Conservation (phyloP, 2,329 filamentous ascomycete genomes). For the Penicillium palitans region DNA sequence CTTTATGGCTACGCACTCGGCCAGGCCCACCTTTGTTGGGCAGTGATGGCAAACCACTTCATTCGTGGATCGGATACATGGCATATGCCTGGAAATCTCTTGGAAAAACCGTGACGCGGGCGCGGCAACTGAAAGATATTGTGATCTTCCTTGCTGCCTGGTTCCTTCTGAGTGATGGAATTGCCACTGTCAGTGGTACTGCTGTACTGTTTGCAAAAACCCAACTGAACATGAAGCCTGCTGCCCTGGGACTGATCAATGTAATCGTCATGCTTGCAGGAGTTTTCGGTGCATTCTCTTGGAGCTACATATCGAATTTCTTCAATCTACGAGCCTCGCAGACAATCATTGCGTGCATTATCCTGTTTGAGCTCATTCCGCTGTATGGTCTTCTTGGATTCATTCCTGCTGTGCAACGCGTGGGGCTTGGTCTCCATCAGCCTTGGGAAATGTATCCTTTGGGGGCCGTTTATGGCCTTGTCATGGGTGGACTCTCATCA, state of each 20-base stretch:
- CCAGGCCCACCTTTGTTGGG: constrained; percentile 75
- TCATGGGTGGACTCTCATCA: constrained; percentile 85
- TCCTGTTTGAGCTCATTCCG: constrained; percentile 87
- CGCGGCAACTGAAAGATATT: constrained; percentile 73
- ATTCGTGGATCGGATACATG: constrained; percentile 70
- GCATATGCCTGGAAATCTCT: constrained; percentile 83
- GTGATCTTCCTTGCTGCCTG: constrained; percentile 84
- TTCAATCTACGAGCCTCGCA: constrained; percentile 74
- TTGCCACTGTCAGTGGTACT: constrained; percentile 91
- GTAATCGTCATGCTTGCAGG: constrained; percentile 85
- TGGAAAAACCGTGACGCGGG: constrained; percentile 74
- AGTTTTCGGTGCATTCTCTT: constrained; percentile 84
- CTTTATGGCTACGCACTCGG: constrained; percentile 80
- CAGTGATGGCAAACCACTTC: constrained; percentile 36
- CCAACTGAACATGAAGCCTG: constrained; percentile 82
- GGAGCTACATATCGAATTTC: constrained; percentile 73
- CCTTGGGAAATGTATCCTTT: constrained; percentile 97
- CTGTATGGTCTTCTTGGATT: constrained; percentile 88
- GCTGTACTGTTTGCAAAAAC: constrained; percentile 97
- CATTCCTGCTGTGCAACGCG: constrained; percentile 71
- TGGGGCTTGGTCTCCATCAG: constrained; percentile 85
- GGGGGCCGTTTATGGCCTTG: constrained; percentile 86
- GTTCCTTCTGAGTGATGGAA: constrained; percentile 92
- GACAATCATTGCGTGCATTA: constrained; percentile 89
- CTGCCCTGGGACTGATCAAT: constrained; percentile 86